Evolutionary conservation across 495 filamentous ascomycete species (phyloP), one percentile per base, ranked within the genome.

Genomic region (Penicillium lagena): DNA sequence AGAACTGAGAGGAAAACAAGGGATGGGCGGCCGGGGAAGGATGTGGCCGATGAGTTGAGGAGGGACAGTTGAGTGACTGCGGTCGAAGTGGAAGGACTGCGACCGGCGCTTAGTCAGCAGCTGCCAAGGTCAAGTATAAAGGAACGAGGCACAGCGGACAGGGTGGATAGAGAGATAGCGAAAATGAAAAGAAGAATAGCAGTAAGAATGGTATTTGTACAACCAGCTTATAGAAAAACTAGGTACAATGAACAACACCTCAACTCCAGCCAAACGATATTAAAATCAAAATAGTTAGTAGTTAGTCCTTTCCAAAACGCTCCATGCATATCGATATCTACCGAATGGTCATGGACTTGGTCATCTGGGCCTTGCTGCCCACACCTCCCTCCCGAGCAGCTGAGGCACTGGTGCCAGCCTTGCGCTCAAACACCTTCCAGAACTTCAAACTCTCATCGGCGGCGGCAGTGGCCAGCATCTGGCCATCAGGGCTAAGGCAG

Each of bases 371-470:
- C 53, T 83, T 85, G 46, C 77, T 76, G 13, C 75, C 73, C 32
- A 82, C 72, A 41, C 73, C 63, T 30, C 75, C 75, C 45, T 78
- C 77, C 9, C 77, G 71, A 33, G 79, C 62, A 10, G 79, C 70
- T 1, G 76, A 64, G 38, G 74, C 76, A 43, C 64, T 71, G 35
- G 72, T 73, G 28, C 89, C 91, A 15, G 89, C 68, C 77, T 96
- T 95, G 80, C 94, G 95, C 78, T 98, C 93, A 54, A 98, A 98
- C 51, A 97, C 70, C 82, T 97, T 98, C 93, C 93, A 99, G 78
- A 99, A 99, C 67, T 99, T 99, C 62, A 99, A 75, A 60, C 82
- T 89, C 77, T 99, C 93, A 59, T 99, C 93, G 12, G 90, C 89
- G 45, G 90, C 87, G 34, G 93, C 90, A 17, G 93, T 97, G 37